Percentiles rank a stretch among this genome's conserved stretches.
Conservation (phyloP, 805 yeast species). For the Kazachstania taianensis region DNA sequence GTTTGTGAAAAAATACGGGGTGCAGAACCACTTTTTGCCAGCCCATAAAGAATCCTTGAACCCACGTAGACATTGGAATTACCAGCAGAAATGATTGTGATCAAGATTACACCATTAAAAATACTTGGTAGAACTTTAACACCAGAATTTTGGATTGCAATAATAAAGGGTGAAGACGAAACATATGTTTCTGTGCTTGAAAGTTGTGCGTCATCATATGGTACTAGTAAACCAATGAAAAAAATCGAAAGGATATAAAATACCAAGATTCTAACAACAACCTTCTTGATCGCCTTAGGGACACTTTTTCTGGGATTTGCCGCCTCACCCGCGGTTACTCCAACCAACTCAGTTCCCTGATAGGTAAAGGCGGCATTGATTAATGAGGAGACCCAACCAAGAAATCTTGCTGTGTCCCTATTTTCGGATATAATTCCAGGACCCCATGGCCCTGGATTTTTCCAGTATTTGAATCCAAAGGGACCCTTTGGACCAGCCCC, state of each 20-base stretch:
- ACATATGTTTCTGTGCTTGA: conserved; percentile 27
- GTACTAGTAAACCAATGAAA: conserved; percentile 57
- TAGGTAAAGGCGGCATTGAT: conserved; percentile 62
- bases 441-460: conserved; percentile 65
- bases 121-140: conserved; percentile 52
- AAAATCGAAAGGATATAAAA: conserved; percentile 54
- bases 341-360: conserved; percentile 65
- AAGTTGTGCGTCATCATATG: conserved; percentile 49
- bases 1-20: conserved; percentile 41
- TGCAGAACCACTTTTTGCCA: conserved; percentile 46
- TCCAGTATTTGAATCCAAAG: conserved; percentile 66
- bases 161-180: conserved; percentile 55
- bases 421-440: conserved; percentile 42
- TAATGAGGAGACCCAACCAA: conserved; percentile 55
- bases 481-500: conserved; percentile 59
- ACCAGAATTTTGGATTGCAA: conserved; percentile 56
- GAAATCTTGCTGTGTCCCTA: conserved; percentile 42
- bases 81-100: conserved; percentile 59
- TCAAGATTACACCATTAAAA: conserved; percentile 54
- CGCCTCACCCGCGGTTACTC: conserved; percentile 61
- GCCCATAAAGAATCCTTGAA: conserved; percentile 50
- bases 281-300: conserved; percentile 58
- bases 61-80: conserved; percentile 64
- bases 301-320: conserved; percentile 52
- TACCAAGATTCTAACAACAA: conserved; percentile 48